Evolutionary conservation across 225 moss, liverwort and hornwort species (phyloP).

Genomic region (Physcomitrellopsis africana): DNA sequence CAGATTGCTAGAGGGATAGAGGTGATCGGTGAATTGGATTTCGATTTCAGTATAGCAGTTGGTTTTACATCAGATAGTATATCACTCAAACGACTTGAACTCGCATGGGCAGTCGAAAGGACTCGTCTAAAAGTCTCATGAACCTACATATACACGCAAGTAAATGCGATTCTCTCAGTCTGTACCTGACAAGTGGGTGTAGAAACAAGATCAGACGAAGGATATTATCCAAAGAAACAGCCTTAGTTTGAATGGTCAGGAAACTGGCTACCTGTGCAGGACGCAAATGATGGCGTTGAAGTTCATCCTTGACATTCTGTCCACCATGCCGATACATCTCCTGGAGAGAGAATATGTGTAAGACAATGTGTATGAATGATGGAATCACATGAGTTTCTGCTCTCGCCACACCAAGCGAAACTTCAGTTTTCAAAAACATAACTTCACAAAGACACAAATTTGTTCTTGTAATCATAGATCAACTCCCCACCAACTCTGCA

Average conservation of each 20-base stretch:
- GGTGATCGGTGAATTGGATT: neutral
- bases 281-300: conserved; percentile 54
- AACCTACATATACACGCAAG: neutral
- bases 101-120: too few relatives aligned
- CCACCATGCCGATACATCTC: conserved; percentile 84
- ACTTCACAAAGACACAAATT: neutral
- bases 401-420: neutral
- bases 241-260: neutral
- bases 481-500: neutral
- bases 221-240: neutral
- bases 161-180: neutral
- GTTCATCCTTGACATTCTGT: conserved; percentile 62
- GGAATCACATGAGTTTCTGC: neutral
- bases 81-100: neutral
- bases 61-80: neutral
- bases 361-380: neutral
- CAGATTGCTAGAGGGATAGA: neutral
- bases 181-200: too few relatives aligned
- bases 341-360: conserved; percentile 28
- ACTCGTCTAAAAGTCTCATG: neutral
- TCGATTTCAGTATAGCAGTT: neutral
- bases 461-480: neutral
- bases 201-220: neutral
- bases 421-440: neutral
- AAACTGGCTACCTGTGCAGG: conserved; percentile 47